These are phyloP conservation scores for Podaxis rugospora DNA, from an alignment of 768 basidiomycete genomes.

Conservation along the genomic window DNA sequence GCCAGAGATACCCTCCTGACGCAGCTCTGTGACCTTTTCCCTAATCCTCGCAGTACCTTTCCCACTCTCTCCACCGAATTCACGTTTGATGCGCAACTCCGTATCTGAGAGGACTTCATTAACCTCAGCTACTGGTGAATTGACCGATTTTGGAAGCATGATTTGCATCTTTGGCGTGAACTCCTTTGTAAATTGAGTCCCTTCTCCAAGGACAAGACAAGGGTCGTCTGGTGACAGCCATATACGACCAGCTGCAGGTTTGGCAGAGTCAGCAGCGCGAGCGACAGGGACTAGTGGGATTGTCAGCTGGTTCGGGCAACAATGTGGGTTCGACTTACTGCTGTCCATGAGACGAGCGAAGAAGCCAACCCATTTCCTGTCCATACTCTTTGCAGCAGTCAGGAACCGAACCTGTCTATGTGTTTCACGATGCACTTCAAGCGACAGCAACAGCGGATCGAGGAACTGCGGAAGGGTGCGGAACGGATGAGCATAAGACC, in stretches of 20 bases:
- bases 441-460: slow-evolving; percentile 80
- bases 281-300: slow-evolving; percentile 75
- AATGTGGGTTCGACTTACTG: slow-evolving; percentile 47
- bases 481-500: background rate
- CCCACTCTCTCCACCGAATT: slow-evolving; percentile 80
- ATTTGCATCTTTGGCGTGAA: slow-evolving; percentile 81
- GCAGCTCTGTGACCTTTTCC: slow-evolving; percentile 61
- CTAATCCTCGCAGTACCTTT: slow-evolving; percentile 64
- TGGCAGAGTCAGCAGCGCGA: slow-evolving; percentile 85
- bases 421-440: slow-evolving; percentile 84
- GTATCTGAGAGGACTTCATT: slow-evolving; percentile 88
- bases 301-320: slow-evolving; percentile 9
- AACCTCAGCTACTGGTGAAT: slow-evolving; percentile 78
- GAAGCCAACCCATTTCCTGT: slow-evolving; percentile 72
- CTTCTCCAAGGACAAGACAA: slow-evolving; percentile 75
- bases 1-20: slow-evolving; percentile 52
- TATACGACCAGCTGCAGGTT: slow-evolving; percentile 68
- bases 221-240: slow-evolving; percentile 73
- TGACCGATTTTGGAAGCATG: slow-evolving; percentile 76
- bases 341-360: slow-evolving; percentile 82
- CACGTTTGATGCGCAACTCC: slow-evolving; percentile 76
- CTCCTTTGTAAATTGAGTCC: slow-evolving; percentile 72
- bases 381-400: slow-evolving; percentile 86
- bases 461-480: slow-evolving; percentile 59
- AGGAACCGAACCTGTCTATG: slow-evolving; percentile 80